Evolutionary conservation across 2,329 filamentous ascomycete species (phyloP), one percentile per base, ranked within the genome.

Genomic region (Colletotrichum sp.): DNA sequence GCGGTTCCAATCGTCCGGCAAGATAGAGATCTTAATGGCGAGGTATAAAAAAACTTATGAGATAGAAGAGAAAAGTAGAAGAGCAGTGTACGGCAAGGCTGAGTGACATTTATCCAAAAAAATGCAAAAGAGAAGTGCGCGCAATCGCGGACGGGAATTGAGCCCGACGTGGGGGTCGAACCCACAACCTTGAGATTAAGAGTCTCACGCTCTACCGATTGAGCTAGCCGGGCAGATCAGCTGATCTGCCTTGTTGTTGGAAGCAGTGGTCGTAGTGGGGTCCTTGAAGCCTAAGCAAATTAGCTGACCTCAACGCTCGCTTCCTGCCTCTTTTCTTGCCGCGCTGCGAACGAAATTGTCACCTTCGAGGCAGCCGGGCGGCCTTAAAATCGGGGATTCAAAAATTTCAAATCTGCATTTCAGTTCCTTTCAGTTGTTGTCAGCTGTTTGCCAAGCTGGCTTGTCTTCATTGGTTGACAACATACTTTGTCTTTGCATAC

Each of bases 131-230:
- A 18, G 4, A 5, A 16, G 48, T 64, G 13, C 66, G 52, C 66
- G 34, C 63, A 75, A 72, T 68, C 69, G 74, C 48, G 74, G 74
- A 76, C 74, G 74, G 74, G 74, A 76, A 69, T 74, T 76, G 74
- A 76, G 74, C 74, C 74, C 74, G 74, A 76, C 74, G 74, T 76
- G 74, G 74, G 76, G 76, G 74, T 89, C 87, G 87, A 90, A 90
- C 89, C 87, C 87, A 86, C 87, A 89, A 86, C 87, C 88, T 89
- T 89, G 86, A 89, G 88, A 89, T 89, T 90, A 90, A 90, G 92
- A 93, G 92, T 93, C 92, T 92, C 89, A 93, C 91, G 91, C 91
- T 93, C 92, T 93, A 93, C 90, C 90, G 90, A 92, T 92, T 92
- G 90, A 92, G 90, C 90, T 92, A 92, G 87, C 89, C 88, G 86